Base-by-base conservation (phyloP, 805 yeast species). In the Lipomyces chichibuensis region DNA sequence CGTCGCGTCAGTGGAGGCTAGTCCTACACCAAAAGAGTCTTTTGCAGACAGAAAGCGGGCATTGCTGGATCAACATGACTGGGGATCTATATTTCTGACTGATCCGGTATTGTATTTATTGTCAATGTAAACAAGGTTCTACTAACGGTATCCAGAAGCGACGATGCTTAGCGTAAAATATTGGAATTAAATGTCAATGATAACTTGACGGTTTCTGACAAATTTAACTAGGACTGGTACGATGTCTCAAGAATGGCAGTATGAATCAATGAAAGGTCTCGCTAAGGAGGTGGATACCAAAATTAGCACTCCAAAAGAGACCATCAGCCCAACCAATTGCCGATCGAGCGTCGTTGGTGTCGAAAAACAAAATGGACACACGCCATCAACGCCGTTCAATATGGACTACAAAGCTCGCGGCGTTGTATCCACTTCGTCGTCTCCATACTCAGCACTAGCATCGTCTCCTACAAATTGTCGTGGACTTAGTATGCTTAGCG, bases 11-110 rank as follows among this genome's bases (percentile, higher is more conserved):
- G 3, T 2, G 29, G 33, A 25, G 55, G 29, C 39, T 0, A 54
- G 64, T 23, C 13, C 29, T 1, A 57, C 27, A 35, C 14, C 52
- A 7, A 33, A 37, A 9, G 17, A 37, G 39, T 54, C 59, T 20
- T n/a, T 61, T 4, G 55, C n/a, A 1, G 64, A 61, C 14, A 33
- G 64, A 27, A 61, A 61, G 46, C 54, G 29, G 59, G 56, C 56
- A 35, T 32, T 61, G 55, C 60, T 62, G 13, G 52, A 62, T 14
- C 60, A 46, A 33, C 29, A 57, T 39, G 65, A 62, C 37, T 62
- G 65, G 65, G 60, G 56, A 13, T 51, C 60, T 55, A 23, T 61
- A 37, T 55, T 52, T 11, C 25, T 37, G 53, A 39, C 27, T 25
- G 60, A 57, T 57, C 46, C 49, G 49, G 60, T 32, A 39, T 14